Evolutionary conservation across 192 early-diverging fungal genomes (phyloP), one percentile per base, ranked within the genome.

Genomic region (Polychytrium aggregatum): DNA sequence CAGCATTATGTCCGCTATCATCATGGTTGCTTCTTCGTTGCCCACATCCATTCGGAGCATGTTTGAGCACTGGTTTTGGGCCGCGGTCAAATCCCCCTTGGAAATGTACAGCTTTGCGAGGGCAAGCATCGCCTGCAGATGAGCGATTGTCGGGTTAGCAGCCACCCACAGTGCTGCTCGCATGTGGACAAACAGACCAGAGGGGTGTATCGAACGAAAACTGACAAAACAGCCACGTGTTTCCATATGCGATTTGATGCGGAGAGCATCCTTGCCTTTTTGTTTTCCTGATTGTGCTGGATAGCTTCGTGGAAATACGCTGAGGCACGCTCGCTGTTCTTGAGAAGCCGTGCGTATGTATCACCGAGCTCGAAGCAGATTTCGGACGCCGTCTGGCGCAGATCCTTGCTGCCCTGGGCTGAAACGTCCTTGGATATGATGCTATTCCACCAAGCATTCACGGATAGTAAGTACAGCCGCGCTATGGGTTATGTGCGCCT

Each of bases 1-100:
- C 44, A 54, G 54, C 44, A 72, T 56, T 30, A 78, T 55, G 31
- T 78, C 65, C 22, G 70, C 68, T 52, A 78, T 65, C 24, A 71
- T 44, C 35, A 78, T 41, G 3, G 64, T 63, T 3, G 75, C 71
- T 21, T 62, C 67, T n/a, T 66, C 60, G 38, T 46, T 48, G 21
- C 38, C 53, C 11, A 52, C 40, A 34, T 74, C 65, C 17, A 50
- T 16, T 21, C 50, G 36, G 3, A 78, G 59, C 27, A 78, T 24
- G 14, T 37, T 24, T 16, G 65, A 38, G 48, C 67, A 68, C 28
- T 71, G 63, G 16, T 29, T 64, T 46, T 78, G 75, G n/a, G 75
- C 75, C 13, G 65, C 30, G n/a, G 39, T 31, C 5, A 60, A 36
- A 42, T 71, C 66, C 45, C 52, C 50, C 46, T 56, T 35, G 10